phyloP scores from a whole-genome alignment of 345 rosid species.

The Erysimum cheiranthoides region DNA sequence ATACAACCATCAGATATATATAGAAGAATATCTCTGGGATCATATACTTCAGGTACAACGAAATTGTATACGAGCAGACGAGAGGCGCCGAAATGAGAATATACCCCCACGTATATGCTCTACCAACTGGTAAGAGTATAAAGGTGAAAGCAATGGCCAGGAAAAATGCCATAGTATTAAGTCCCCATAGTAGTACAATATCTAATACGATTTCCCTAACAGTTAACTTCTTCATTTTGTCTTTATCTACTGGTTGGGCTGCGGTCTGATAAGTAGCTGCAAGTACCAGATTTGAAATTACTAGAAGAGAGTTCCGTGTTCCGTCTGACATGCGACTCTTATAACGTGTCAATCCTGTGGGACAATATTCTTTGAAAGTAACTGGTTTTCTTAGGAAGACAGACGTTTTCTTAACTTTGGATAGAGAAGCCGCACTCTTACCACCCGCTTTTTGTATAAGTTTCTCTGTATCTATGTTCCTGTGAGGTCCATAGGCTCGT shows the following conservation, averaged over 20 bases:
- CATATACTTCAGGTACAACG: neutral
- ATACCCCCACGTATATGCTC: constrained; percentile 24
- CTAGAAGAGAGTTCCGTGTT: constrained; percentile 40
- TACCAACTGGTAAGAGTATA: constrained; percentile 36
- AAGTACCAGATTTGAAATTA: constrained; percentile 40
- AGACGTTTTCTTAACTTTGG: neutral
- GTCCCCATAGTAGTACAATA: constrained; percentile 5
- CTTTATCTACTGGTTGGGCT: neutral
- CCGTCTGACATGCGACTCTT: constrained; percentile 11
- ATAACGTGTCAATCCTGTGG: neutral
- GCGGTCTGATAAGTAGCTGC: constrained; percentile 23
- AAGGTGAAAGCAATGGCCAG: constrained; percentile 16
- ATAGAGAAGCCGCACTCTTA: neutral
- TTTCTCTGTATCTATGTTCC: neutral
- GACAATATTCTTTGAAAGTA: neutral
- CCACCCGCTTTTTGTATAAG: neutral
- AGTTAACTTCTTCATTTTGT: rapidly evolving
- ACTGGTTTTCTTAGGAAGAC: neutral
- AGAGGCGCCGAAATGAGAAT: neutral
- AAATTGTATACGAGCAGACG: neutral
- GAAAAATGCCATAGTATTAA: constrained; percentile 10
- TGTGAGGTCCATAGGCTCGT: neutral
- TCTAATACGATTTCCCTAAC: neutral
- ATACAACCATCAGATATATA: no score
- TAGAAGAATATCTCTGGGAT: no score